Base-by-base conservation (phyloP, 2,329 filamentous ascomycete genomes). In the Cercospora sp. region DNA sequence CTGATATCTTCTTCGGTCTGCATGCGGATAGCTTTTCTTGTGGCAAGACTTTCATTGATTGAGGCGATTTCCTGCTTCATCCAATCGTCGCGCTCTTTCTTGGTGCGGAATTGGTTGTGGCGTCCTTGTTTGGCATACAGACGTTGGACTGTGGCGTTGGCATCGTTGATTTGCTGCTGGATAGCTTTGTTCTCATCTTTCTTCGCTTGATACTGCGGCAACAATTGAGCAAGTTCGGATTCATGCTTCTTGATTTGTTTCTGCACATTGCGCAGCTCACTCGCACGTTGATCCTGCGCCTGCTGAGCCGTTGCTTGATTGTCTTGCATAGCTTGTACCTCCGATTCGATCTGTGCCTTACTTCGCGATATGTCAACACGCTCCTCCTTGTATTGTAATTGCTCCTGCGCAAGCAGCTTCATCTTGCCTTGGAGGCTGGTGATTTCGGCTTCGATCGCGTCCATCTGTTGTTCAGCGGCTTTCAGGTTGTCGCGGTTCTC, bases 81-180 rank as follows among this genome's bases (percentile, higher is more conserved):
- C 85, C 88, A 97, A 40, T 88, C 87, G 79, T 99, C 94, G 53
- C 96, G 90, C 77, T 98, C 93, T 8, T 88, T 87, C 82, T 97
- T 97, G 79, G 89, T 96, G 76, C 87, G 91, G 80, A 97, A 99
- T 70, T 93, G 91, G 18, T 91, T 90, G 72, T 91, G 93, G 57
- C 94, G 90, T 53, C 91, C 93, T 80, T 99, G 94, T 79, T 99
- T 99, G 61, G 91, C 92, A 77, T 97, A 92, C 7, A 99, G 86
- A 43, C 94, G 89, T 71, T 91, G 89, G 51, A 92, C 87, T 5
- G 87, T 86, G 7, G 90, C 90, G 75, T 96, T 91, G 0, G 91
- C 91, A 61, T 91, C 85, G 58, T 93, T 90, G 10, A 98, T 85
- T 68, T 91, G 88, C 65, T 89, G 84, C 75, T 89, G 90, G 30